Evolutionary conservation across 208 protist genomes (phyloP).

Genomic region (Naegleria lovaniensis): DNA sequence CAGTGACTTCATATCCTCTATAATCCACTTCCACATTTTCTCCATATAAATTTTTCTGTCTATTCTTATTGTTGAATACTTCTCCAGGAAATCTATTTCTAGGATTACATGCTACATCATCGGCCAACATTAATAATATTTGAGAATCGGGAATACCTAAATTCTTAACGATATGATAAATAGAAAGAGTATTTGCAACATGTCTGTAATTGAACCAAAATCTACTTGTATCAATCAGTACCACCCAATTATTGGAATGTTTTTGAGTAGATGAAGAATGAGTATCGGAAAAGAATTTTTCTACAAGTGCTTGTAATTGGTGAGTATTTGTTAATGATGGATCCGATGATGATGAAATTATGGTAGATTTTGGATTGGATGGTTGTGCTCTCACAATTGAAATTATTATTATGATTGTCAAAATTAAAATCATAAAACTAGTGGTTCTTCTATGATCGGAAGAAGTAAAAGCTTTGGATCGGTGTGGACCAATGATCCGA

Average conservation of each 20-base stretch:
- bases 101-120: constrained; percentile 93
- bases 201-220: constrained; percentile 98
- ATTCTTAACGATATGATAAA: constrained; percentile 88
- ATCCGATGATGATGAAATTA: too few relatives aligned
- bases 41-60: constrained; percentile 68
- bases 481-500: too few relatives aligned
- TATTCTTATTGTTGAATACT: constrained; percentile 55
- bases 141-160: constrained; percentile 86
- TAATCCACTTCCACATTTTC: constrained; percentile 92
- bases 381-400: too few relatives aligned
- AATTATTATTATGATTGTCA: too few relatives aligned
- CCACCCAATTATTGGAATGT: constrained; percentile 78
- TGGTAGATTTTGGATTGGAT: too few relatives aligned
- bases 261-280: neutral
- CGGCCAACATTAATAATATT: constrained; percentile 93
- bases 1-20: constrained; percentile 88
- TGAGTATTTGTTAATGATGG: neutral
- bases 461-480: too few relatives aligned
- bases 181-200: constrained; percentile 84
- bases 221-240: constrained; percentile 84
- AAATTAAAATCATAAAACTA: too few relatives aligned
- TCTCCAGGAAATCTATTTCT: constrained; percentile 76
- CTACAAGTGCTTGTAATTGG: neutral
- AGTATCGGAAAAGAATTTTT: neutral
- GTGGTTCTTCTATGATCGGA: too few relatives aligned